Percentiles rank a stretch among this genome's conserved stretches.
Conservation (phyloP, 139 green algal species). For the Chlorokybus atmophyticus region DNA sequence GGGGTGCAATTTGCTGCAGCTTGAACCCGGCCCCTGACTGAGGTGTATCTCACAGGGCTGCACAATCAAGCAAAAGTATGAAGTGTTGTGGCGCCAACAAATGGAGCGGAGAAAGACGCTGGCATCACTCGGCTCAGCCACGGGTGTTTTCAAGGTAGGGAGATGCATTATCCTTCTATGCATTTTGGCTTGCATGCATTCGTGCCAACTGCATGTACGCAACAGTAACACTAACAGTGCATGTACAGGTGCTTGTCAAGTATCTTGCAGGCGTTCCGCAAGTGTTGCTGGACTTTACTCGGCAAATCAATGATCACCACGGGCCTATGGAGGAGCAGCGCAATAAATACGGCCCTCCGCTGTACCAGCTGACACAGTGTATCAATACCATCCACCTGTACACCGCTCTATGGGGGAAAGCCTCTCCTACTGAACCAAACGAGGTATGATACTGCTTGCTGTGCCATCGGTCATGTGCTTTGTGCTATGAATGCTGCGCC, state of each 20-base stretch:
- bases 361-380: constrained; percentile 28
- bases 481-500: too few relatives aligned
- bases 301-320: constrained; percentile 34
- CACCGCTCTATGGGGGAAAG: constrained; percentile 14
- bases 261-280: constrained; percentile 25
- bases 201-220: too few relatives aligned
- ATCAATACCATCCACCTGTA: constrained; percentile 22
- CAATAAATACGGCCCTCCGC: constrained; percentile 21
- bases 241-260: constrained; percentile 29
- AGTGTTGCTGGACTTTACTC: constrained; percentile 31
- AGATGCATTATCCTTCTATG: too few relatives aligned
- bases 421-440: too few relatives aligned
- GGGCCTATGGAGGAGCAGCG: constrained; percentile 35
- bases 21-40: too few relatives aligned
- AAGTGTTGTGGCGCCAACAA: constrained; percentile 36
- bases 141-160: constrained; percentile 33
- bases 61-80: constrained; percentile 36
- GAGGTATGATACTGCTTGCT: too few relatives aligned
- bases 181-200: too few relatives aligned
- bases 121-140: constrained; percentile 21
- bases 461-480: too few relatives aligned
- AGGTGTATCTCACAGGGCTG: too few relatives aligned
- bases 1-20: too few relatives aligned
- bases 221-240: too few relatives aligned
- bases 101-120: constrained; percentile 32